Evolutionary conservation across 768 basidiomycete species (phyloP).

Genomic region (Auricularia sp.): DNA sequence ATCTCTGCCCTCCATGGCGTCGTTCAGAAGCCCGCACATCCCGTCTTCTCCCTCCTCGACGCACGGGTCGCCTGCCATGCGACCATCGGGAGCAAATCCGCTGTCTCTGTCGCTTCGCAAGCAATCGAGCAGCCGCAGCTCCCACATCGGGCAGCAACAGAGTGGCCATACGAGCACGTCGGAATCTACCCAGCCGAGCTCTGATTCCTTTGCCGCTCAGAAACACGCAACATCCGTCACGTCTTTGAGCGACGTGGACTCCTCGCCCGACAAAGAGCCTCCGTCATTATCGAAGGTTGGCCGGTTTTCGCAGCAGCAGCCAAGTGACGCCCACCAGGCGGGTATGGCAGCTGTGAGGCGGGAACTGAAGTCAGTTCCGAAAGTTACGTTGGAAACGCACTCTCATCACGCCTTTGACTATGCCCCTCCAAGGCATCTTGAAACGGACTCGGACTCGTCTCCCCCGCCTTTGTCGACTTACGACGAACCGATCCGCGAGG

Average conservation of each 20-base stretch:
- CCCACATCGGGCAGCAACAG: too few relatives aligned
- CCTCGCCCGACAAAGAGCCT: not conserved
- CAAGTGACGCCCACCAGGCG: not conserved
- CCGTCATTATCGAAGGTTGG: too few relatives aligned
- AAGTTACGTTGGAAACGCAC: slow-evolving; percentile 2
- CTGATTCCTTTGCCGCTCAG: not conserved
- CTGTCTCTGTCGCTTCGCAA: too few relatives aligned
- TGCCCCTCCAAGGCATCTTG: slow-evolving; percentile 51
- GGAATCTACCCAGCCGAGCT: too few relatives aligned
- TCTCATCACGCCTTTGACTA: slow-evolving; percentile 34
- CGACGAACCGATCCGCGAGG: slow-evolving; percentile 66
- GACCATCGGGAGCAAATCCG: too few relatives aligned
- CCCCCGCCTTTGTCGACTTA: slow-evolving; percentile 54
- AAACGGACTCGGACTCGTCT: slow-evolving; percentile 27
- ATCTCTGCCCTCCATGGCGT: too few relatives aligned
- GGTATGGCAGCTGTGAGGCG: slow-evolving; percentile 15
- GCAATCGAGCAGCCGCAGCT: too few relatives aligned
- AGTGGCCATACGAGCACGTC: too few relatives aligned
- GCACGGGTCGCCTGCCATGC: too few relatives aligned
- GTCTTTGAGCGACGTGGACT: not conserved
- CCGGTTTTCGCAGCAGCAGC: too few relatives aligned
- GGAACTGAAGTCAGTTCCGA: not conserved
- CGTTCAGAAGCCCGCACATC: too few relatives aligned
- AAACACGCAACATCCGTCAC: not conserved
- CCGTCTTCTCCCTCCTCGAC: too few relatives aligned